Conservation (phyloP, 305 asterid genomes). For the Fraxinus greggii region DNA sequence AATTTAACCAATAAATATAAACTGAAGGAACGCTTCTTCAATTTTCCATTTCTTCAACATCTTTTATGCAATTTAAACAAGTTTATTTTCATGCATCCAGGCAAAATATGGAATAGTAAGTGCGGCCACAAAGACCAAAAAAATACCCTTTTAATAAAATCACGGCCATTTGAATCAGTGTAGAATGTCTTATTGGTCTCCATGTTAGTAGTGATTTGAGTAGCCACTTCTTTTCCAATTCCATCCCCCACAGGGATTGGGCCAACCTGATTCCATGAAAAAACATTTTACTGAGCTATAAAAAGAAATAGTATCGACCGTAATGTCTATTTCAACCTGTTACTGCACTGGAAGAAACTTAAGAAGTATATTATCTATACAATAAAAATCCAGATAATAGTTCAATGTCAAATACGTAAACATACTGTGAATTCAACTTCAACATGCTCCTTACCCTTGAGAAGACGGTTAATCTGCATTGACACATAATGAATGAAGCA, state of each 20-base stretch:
- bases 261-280: conserved; percentile 50
- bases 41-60: not conserved
- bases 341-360: conserved; percentile 5
- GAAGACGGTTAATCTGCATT: conserved; percentile 56
- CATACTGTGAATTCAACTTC: conserved; percentile 76
- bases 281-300: not conserved
- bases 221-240: conserved; percentile 65
- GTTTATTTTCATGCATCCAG: conserved; percentile 1
- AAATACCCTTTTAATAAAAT: conserved; percentile 64
- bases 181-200: conserved; percentile 57
- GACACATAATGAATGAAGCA: conserved; percentile 19
- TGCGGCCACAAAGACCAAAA: not conserved
- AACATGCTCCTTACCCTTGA: conserved; percentile 65
- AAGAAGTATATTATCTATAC: not conserved
- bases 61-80: conserved; percentile 11
- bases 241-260: conserved; percentile 71
- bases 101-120: conserved; percentile 4
- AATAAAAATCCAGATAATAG: conserved; percentile 1
- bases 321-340: conserved; percentile 1
- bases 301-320: conserved; percentile 1
- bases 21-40: not conserved
- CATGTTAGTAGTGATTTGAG: conserved; percentile 52
- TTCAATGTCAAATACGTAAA: conserved; percentile 18
- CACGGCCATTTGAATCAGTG: conserved; percentile 76
- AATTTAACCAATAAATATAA: not conserved